Evolutionary conservation across 2,329 filamentous ascomycete species (phyloP), one percentile per base, ranked within the genome.

Genomic region (Metarhizium robertsii): DNA sequence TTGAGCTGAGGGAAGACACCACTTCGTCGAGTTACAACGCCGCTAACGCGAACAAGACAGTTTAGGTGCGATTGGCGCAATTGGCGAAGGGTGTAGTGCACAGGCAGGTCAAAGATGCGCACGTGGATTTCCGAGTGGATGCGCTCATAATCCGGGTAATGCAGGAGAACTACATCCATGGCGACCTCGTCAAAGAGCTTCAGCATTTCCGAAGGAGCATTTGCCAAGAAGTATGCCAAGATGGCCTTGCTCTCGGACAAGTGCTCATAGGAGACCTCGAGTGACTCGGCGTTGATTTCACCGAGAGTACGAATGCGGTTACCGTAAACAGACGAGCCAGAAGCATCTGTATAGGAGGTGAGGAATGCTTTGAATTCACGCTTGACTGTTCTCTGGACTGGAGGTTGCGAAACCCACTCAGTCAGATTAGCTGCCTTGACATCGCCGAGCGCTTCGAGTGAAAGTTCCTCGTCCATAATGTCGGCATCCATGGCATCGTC

Each of bases 61-160:
- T 99, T 99, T 57, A 99, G 81, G 67, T 99, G 95, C 4, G 87
- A 90, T 73, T 99, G 94, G 58, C 94, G 90, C 48, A 99, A 80
- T 70, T 99, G 92, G 52, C 94, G 90, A 51, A 99, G 83, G 2
- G 94, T 99, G 72, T 96, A 96, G 65, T 92, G 88, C 34, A 96
- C 88, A 4, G 94, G 95, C 16, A 99, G 79, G 64, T 97, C 92
- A 25, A 91, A 92, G 67, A 99, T 95, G 58, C 94, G 91, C 55
- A 99, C 92, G 68, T 99, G 94, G 53, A 99, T 96, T 71, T 99
- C 94, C 32, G 91, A 88, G 71, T 97, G 94, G 64, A 99, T 99
- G 59, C 91, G 88, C 69, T 96, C 91, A 70, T 99, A 99, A 70
- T 97, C 92, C 2, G 92, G 92, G 72, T 97, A 99, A 70, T 97